phyloP scores from a whole-genome alignment of 192 early-diverging fungal genomes.

The Backusella tuberculispora region DNA sequence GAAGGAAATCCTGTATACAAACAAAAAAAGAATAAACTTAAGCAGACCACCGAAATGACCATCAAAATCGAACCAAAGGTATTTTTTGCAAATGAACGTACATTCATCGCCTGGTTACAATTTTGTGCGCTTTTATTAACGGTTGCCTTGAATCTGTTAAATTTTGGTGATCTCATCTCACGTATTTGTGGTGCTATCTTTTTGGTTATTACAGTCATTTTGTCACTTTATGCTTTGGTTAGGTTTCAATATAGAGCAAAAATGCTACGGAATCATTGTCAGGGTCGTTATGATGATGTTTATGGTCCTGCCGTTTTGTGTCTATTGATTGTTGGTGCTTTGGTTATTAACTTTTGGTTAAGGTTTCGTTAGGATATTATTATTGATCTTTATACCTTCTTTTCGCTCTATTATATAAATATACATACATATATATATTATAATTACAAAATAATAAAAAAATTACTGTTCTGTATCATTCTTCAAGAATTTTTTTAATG shows the following conservation, averaged over 20 bases:
- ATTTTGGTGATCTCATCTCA: slow-evolving; percentile 65
- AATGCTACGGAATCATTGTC: slow-evolving; percentile 51
- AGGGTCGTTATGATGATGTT: slow-evolving; percentile 68
- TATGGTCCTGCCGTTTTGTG: slow-evolving; percentile 75
- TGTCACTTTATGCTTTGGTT: slow-evolving; percentile 26
- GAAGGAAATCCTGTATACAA: not conserved
- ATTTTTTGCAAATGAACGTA: slow-evolving; percentile 89
- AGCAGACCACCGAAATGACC: slow-evolving; percentile 3
- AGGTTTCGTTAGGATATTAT: not conserved
- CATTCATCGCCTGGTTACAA: slow-evolving; percentile 84
- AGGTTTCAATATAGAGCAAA: slow-evolving; percentile 30
- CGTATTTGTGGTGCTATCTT: slow-evolving; percentile 61
- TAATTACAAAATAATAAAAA: not conserved
- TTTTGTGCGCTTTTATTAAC: slow-evolving; percentile 72
- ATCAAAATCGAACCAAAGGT: slow-evolving; percentile 84
- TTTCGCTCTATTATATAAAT: not conserved
- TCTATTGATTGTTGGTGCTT: slow-evolving; percentile 65
- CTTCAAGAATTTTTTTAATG: too few species aligned
- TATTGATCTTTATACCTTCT: not conserved
- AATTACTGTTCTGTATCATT: too few species aligned
- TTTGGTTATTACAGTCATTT: slow-evolving; percentile 25
- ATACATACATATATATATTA: not conserved
- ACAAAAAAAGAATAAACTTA: not conserved
- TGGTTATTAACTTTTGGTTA: slow-evolving; percentile 36
- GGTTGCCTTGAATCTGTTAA: slow-evolving; percentile 73